Evolutionary conservation across 805 yeast species (phyloP).

Genomic region (Naumovozyma castellii): DNA sequence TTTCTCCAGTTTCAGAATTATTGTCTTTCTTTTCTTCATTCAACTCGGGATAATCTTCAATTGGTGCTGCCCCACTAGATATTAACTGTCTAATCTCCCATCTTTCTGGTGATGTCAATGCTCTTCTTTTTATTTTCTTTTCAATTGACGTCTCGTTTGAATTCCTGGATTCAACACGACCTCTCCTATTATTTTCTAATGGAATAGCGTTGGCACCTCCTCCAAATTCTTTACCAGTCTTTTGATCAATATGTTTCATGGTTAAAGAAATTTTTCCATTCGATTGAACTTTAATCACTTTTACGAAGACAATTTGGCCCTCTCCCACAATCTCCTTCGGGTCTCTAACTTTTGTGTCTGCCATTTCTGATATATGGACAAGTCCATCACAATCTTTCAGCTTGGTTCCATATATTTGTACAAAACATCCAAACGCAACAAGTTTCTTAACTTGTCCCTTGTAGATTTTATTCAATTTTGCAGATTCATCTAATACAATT

Average conservation of each 20-base stretch:
- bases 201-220: conserved; percentile 1
- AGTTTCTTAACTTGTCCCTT: conserved; percentile 52
- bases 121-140: conserved; percentile 25
- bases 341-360: conserved; percentile 37
- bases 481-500: conserved; percentile 21
- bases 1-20: conserved; percentile 2
- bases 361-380: conserved; percentile 68
- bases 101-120: conserved; percentile 74
- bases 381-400: conserved; percentile 43
- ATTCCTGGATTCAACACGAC: conserved; percentile 3
- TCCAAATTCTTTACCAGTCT: conserved; percentile 39
- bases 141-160: conserved; percentile 3
- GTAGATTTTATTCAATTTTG: conserved; percentile 41
- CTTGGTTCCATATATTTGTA: conserved; percentile 38
- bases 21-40: conserved; percentile 30
- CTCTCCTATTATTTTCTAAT: conserved; percentile 8
- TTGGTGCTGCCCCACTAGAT: conserved; percentile 63
- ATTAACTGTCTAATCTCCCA: conserved; percentile 85
- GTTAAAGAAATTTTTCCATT: conserved; percentile 47
- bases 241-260: conserved; percentile 67
- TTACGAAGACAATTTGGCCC: conserved; percentile 58
- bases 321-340: conserved; percentile 50
- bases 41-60: conserved; percentile 61
- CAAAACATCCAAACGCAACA: conserved; percentile 71
- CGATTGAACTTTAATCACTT: conserved; percentile 39